Evolutionary conservation across 495 filamentous ascomycete species (phyloP), one percentile per base, ranked within the genome.

Genomic region (Penicillium silybi): DNA sequence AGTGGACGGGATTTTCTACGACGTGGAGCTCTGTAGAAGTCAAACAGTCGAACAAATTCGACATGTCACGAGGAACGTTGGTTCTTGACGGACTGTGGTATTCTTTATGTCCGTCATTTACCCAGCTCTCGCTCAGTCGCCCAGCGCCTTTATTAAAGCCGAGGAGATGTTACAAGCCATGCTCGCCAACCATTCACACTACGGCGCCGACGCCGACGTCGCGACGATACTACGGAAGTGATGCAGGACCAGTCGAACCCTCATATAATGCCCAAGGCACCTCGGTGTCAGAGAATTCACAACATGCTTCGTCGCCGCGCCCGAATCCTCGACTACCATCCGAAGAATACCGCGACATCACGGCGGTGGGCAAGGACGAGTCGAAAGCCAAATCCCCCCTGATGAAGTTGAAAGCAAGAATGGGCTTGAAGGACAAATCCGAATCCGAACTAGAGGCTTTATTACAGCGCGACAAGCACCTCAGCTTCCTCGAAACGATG

Each of bases 61-160:
- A 63, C 62, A 81, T 81, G 81, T 68, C 73, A 45, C 68, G 63
- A 46, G 62, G 61, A 56, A 65, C 73, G 52, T 59, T 82, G 27
- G 63, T 76, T 26, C 53, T 84, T 37, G 83, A 87, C 64, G 84
- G 80, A 48, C 73, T 88, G 40, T 87, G 82, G 84, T 79, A 81
- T 59, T 84, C 78, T 67, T 70, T 89, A 23, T 85, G 84, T 67
- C 85, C 83, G 32, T 81, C 78, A 42, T 74, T 84, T 49, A 72
- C 45, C 18, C 47, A 44, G 0, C 40, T 45, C 7, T 35, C 53
- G 9, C 38, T 71, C 18, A 47, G 37, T 50, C 54, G 53, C 19
- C 48, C 53, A 7, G 35, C 50, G 10, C 22, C 23, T 39, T 39
- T 59, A 19, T 25, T 58, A 9, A 45, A 39, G 40, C 43, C 32